phyloP scores from a whole-genome alignment of 2,329 filamentous ascomycete species.

The Penicillium sp. region DNA sequence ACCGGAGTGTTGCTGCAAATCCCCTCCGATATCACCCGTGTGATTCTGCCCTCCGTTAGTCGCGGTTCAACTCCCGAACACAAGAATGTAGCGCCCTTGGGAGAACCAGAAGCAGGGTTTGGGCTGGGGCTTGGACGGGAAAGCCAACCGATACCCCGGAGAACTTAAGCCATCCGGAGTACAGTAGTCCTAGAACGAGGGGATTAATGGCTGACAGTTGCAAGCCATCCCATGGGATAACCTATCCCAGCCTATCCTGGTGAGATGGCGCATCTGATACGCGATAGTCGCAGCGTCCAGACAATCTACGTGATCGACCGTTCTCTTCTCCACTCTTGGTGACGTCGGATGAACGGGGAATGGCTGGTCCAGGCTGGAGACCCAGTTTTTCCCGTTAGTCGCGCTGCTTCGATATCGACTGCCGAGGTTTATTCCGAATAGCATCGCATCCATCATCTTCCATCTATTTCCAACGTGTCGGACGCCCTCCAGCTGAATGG shows the following conservation, averaged over 20 bases:
- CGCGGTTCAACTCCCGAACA: neutral
- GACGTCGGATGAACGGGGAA: slow-evolving; percentile 23
- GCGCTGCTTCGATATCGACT: slow-evolving; percentile 1
- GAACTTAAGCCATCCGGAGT: slow-evolving; percentile 14
- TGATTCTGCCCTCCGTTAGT: neutral
- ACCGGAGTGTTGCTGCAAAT: slow-evolving; percentile 7
- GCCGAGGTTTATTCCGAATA: slow-evolving; percentile 16
- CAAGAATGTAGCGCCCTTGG: neutral
- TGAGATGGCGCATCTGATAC: slow-evolving; percentile 10
- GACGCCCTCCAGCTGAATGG: neutral
- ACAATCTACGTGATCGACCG: slow-evolving; percentile 12
- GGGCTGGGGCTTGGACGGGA: neutral
- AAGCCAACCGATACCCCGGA: slow-evolving; percentile 1
- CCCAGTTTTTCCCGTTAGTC: slow-evolving; percentile 26
- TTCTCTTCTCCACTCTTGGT: slow-evolving; percentile 19
- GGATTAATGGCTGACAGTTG: neutral
- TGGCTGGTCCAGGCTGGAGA: slow-evolving; percentile 16
- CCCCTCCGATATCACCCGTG: slow-evolving; percentile 13
- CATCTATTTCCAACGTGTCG: neutral
- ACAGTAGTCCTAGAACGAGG: slow-evolving; percentile 19
- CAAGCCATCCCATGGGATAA: no score
- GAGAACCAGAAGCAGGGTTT: neutral
- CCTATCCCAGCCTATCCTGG: neutral
- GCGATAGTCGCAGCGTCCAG: slow-evolving; percentile 9
- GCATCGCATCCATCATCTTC: neutral